These are phyloP conservation scores for Xerocomellus dryophilus DNA, from an alignment of 768 basidiomycete species.

Conservation along the genomic window DNA sequence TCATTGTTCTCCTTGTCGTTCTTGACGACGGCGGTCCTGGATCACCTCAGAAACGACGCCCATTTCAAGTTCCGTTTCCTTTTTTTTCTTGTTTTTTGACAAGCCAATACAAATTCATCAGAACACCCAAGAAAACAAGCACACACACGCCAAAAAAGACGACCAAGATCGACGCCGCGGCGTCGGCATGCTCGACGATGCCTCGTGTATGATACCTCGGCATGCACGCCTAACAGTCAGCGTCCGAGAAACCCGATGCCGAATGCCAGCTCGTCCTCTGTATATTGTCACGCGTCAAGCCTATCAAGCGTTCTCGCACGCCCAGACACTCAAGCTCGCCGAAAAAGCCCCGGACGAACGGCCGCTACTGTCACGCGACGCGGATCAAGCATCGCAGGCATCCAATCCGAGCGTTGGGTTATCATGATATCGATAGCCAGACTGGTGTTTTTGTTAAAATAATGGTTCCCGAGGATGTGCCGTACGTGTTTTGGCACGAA, in stretches of 20 bases:
- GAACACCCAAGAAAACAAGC: background rate
- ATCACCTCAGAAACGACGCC: background rate
- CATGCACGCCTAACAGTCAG: too few species aligned
- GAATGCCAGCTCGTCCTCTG: background rate
- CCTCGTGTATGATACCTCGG: background rate
- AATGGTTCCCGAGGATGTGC: background rate
- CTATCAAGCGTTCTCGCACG: background rate
- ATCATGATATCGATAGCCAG: background rate
- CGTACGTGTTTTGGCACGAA: background rate
- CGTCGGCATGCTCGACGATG: background rate
- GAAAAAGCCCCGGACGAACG: background rate
- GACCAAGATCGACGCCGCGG: background rate
- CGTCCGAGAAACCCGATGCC: background rate
- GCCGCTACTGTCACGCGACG: background rate
- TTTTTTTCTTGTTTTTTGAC: background rate
- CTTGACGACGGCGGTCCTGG: conserved; percentile 2
- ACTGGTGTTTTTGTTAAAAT: background rate
- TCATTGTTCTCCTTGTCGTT: background rate
- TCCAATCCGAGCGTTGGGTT: background rate
- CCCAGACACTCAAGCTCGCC: background rate
- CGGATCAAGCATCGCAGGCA: background rate
- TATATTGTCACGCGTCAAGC: background rate
- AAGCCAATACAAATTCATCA: background rate
- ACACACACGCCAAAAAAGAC: background rate
- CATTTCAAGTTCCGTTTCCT: background rate